phyloP scores from a whole-genome alignment of 169 alveolate species.

The Plasmodium falciparum region DNA sequence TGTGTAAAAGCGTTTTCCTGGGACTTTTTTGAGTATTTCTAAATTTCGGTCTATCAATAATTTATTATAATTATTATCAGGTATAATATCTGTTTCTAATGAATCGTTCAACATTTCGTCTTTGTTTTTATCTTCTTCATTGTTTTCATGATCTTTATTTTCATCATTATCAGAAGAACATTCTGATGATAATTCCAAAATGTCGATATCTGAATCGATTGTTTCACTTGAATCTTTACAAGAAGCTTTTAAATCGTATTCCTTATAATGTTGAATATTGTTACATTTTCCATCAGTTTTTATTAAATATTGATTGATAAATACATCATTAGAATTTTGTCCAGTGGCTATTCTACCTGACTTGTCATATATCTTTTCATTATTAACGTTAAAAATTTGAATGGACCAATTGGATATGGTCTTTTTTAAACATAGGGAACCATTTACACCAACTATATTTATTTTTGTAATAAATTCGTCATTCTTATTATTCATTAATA shows the following conservation, averaged over 20 bases:
- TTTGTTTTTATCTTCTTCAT: slow-evolving; percentile 2
- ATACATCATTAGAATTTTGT: slow-evolving; percentile 75
- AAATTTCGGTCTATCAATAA: slow-evolving; percentile 18
- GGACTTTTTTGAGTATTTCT: slow-evolving; percentile 24
- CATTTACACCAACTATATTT: slow-evolving; percentile 36
- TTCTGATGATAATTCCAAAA: slow-evolving; percentile 31
- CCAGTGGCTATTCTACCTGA: slow-evolving; percentile 72
- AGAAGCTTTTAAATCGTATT: slow-evolving; percentile 41
- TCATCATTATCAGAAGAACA: slow-evolving; percentile 14
- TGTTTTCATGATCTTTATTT: not conserved
- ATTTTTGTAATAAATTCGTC: slow-evolving; percentile 70
- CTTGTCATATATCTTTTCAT: slow-evolving; percentile 33
- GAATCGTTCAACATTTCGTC: not conserved
- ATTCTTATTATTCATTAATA: slow-evolving; percentile 61
- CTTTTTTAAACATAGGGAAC: slow-evolving; percentile 59
- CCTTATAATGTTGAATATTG: slow-evolving; percentile 45
- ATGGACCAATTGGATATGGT: slow-evolving; percentile 68
- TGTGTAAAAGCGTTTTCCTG: slow-evolving; percentile 65
- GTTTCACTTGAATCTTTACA: slow-evolving; percentile 37
- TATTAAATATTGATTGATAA: slow-evolving; percentile 61
- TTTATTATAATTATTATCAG: not conserved
- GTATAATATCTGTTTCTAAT: not conserved
- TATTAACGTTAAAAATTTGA: slow-evolving; percentile 21
- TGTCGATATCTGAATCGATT: slow-evolving; percentile 62
- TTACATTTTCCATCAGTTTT: slow-evolving; percentile 68